Base-by-base conservation (phyloP, 2,329 filamentous ascomycete species). In the Monosporascus sp. region DNA sequence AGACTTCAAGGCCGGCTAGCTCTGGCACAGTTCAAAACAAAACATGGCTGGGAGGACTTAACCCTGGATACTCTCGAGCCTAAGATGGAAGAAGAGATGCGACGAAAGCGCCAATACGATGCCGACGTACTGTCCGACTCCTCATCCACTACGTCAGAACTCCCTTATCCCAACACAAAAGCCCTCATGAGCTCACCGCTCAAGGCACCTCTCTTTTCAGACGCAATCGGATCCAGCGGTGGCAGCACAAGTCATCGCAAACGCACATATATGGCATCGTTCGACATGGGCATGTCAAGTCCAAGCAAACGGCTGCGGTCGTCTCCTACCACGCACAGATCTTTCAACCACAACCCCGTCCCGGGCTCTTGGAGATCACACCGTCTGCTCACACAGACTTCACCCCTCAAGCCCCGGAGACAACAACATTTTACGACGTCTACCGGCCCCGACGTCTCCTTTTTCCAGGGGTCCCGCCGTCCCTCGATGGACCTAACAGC, bases 11-110 rank as follows among this genome's bases (percentile, higher is more conserved):
- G 96, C 76, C 90, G 93, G 58, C 84, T 99, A 55, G 93, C 94
- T 54, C 84, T 97, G 59, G 94, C 94, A 68, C 94, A 95, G 72
- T 94, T 97, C 81, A 97, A 97, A 76, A 91, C 94, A 61, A 91
- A 95, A 73, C 88, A 96, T 75, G 92, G 92, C 69, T 95, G 91
- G 86, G 88, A 97, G 72, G 89, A 94, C 71, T 81, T 96, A 68
- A 89, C 88, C 57, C 83, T 95, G 65, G 89, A 91, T 68, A 85
- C 80, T 56, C 90, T 96, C 73, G 90, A 96, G 72, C 90, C 90
- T 49, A 88, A 86, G 68, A 76, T 93, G 57, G 87, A 93, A 67
- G 83, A 91, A 67, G 83, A 93, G 72, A 79, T 92, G 68, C 83
- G 87, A 73, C 81, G 85, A 62, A 88, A 86, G 72, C 82, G 88